Evolutionary conservation across 495 filamentous ascomycete species (phyloP).

Genomic region (Penicillium macrosclerotiorum): DNA sequence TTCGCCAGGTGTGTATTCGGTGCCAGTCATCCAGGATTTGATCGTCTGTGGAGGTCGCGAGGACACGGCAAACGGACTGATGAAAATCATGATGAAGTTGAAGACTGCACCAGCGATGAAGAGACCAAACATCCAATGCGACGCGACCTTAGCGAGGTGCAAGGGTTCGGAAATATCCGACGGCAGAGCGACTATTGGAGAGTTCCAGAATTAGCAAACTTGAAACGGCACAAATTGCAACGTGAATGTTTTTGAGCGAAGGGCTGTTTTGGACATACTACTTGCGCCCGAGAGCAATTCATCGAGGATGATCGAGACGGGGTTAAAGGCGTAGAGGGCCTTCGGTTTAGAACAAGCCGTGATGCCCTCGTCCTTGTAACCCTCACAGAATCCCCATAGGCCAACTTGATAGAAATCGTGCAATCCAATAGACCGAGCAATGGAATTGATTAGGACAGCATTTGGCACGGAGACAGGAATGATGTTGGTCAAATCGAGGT

Average conservation of each 20-base stretch:
- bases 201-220: not conserved
- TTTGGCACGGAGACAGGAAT: slow-evolving; percentile 74
- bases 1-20: slow-evolving; percentile 5
- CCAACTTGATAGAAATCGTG: slow-evolving; percentile 95
- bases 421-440: slow-evolving; percentile 83
- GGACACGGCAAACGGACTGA: slow-evolving; percentile 55
- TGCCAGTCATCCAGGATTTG: slow-evolving; percentile 19
- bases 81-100: slow-evolving; percentile 64
- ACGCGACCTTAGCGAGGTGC: slow-evolving; percentile 70
- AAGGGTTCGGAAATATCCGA: slow-evolving; percentile 68
- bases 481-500: slow-evolving; percentile 79
- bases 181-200: slow-evolving; percentile 67
- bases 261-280: slow-evolving; percentile 44
- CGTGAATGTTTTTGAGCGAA: too few relatives aligned
- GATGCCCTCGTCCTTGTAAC: slow-evolving; percentile 68
- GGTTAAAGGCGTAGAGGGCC: slow-evolving; percentile 85
- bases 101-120: slow-evolving; percentile 70
- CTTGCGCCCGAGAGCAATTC: slow-evolving; percentile 80
- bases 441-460: slow-evolving; percentile 75
- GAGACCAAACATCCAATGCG: slow-evolving; percentile 86
- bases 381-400: slow-evolving; percentile 87
- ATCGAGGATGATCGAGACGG: slow-evolving; percentile 70
- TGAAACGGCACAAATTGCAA: too few relatives aligned
- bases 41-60: slow-evolving; percentile 49
- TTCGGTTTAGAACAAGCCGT: slow-evolving; percentile 68